Percentiles rank a stretch among this genome's conserved stretches.
Conservation (phyloP, 108 stramenopile species). For the Epithemia pelagica region DNA sequence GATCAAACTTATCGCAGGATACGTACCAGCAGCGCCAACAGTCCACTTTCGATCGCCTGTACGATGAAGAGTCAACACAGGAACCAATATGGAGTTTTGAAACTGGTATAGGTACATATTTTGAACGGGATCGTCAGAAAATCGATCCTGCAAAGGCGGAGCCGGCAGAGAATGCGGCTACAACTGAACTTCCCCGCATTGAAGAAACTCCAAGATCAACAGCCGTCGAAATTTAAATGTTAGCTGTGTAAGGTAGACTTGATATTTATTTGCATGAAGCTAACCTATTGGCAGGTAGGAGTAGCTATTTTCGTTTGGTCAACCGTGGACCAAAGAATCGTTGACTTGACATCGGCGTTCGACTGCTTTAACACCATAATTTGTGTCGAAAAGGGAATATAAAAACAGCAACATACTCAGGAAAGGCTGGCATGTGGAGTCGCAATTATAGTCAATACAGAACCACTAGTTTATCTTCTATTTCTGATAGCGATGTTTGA, state of each 20-base stretch:
- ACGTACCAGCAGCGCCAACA: background rate
- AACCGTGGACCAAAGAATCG: no score
- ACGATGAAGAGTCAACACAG: background rate
- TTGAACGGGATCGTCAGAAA: background rate
- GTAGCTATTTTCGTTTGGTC: no score
- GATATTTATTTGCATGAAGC: no score
- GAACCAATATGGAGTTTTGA: background rate
- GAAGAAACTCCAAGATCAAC: background rate
- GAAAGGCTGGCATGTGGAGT: no score
- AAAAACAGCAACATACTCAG: no score
- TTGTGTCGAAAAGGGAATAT: no score
- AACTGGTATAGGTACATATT: slow-evolving; percentile 1
- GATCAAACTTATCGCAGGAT: background rate
- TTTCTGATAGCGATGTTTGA: no score
- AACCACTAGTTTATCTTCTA: no score
- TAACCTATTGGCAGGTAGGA: no score
- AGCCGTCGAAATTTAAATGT: background rate
- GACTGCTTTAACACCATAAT: no score
- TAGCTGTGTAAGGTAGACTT: background rate
- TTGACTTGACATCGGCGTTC: no score
- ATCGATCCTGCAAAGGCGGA: background rate
- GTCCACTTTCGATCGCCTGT: background rate
- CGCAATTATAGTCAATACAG: no score
- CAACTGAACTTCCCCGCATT: background rate
- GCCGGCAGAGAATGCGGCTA: background rate